Base-by-base conservation (phyloP, 371 early-diverging fungal genomes). In the Lichtheimia ornata region DNA sequence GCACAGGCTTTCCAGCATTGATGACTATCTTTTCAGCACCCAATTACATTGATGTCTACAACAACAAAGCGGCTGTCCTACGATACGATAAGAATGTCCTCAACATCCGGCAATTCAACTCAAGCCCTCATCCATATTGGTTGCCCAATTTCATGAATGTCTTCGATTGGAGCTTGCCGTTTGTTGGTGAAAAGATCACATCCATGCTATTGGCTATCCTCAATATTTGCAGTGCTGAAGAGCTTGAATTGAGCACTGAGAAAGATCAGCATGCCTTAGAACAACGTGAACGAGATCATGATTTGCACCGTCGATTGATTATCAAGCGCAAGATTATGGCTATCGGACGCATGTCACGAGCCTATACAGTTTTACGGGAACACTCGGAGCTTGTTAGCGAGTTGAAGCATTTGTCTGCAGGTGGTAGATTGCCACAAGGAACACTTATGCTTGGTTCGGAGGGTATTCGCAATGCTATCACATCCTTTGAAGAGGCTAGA, bases 1-100 rank as follows among this genome's bases (percentile, higher is more conserved):
- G 94, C 5, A 96, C 96, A 0, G 94, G 94, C 12, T 98, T 97
- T 73, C 97, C 95, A 7, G 87, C 95, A 2, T 94, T 98, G 5
- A 96, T 97, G 81, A 99, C 98, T 28, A 92, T 99, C 49, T 98
- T 99, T 68, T 94, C 94, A 13, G 98, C 98, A 45, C 98, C 98
- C 20, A 98, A 98, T 74, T 98, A 98, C 70, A 79, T 98, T 50
- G 98, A 97, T 73, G 88, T 96, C 11, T 98, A 98, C 78, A 96
- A 95, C 79, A 98, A 97, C 85, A 97, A 97, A 80, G 98, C 97
- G 17, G 98, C 97, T 7, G 90, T 97, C 12, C 72, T 98, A 41
- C 95, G 96, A 70, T 98, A 96, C 71, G 97, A 97, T 66, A 93
- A 94, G 75, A 95, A 95, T 63, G 93, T 95, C 41, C 94, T 97